phyloP scores from a whole-genome alignment of 164 flowering plant species.

The Sextonia rubra region DNA sequence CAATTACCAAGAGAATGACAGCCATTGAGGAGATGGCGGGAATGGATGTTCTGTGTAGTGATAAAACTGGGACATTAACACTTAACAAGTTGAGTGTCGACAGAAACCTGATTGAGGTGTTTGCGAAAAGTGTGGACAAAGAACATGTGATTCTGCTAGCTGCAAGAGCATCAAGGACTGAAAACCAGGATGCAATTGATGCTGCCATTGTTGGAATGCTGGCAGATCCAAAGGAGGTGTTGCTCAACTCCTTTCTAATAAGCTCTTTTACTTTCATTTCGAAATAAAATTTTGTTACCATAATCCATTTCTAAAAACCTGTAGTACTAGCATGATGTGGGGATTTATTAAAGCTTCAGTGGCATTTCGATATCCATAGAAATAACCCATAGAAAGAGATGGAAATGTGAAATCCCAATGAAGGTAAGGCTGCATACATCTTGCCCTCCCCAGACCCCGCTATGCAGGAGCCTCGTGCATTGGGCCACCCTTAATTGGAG shows the following conservation, averaged over 20 bases:
- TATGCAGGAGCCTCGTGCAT: no score
- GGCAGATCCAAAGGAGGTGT: slow-evolving; percentile 42
- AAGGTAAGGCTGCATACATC: no score
- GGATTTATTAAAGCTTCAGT: no score
- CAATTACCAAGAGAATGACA: slow-evolving; percentile 82
- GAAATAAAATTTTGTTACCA: no score
- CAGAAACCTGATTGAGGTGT: slow-evolving; percentile 33
- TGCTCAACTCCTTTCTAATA: not conserved
- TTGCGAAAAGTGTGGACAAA: slow-evolving; percentile 32
- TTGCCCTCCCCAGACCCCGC: no score
- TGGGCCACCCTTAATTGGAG: no score
- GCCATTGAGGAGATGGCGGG: slow-evolving; percentile 89
- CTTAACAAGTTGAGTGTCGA: slow-evolving; percentile 40
- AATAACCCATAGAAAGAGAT: no score
- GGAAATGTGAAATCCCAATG: no score
- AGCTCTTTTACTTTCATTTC: not conserved
- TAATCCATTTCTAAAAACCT: no score
- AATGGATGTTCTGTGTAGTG: slow-evolving; percentile 56
- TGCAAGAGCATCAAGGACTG: slow-evolving; percentile 37
- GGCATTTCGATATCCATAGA: no score
- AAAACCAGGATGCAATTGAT: slow-evolving; percentile 45
- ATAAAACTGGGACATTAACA: slow-evolving; percentile 38
- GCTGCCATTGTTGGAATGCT: slow-evolving; percentile 41
- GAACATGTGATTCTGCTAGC: slow-evolving; percentile 34
- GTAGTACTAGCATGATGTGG: no score